Base-by-base conservation (phyloP, 768 basidiomycete species). In the Termitomyces sp. region DNA sequence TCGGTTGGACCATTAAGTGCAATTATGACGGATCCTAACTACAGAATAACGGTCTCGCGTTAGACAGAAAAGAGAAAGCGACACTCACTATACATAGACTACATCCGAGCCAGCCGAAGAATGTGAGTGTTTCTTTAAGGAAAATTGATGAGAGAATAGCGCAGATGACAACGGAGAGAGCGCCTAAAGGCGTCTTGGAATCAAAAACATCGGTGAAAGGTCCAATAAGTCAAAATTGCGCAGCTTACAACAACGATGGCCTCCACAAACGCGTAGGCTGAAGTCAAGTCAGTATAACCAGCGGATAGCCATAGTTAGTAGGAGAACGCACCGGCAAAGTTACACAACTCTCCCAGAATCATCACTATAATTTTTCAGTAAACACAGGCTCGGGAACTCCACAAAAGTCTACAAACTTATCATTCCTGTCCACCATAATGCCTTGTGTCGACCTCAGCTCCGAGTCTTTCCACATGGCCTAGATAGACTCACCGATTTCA, bases 41-140 rank as follows among this genome's bases (percentile, higher is more conserved):
- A 20, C 26, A 13, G 31, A 46, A 52, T n/a, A 20, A 4, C 63
- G 34, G 39, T 57, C 53, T 44, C 14, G 61, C 59, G 24, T 37
- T 10, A 3, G 18, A 18, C 7, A 26, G 20, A 34, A 2, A 34
- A 22, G 0, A 42, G 2, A 4, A 66, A 70, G 24, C 70, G 50
- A 64, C 77, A 87, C 92, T 66, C 65, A 94, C 88, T 66, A 98
- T 92, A 72, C 93, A 96, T 18, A 98, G 81, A 16, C 76, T 82
- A 71, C 94, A 97, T 20, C 94, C 96, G 60, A 98, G 78, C 94
- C 95, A 98, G 49, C 97, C 96, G 68, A 99, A 98, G 72, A 98
- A 92, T 36, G 87, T 90, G 44, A 99, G 82, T 54, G 79, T 92
- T 71, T 98, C 96, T 48, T 95, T 86, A 65, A 99, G 87, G 75